Percentiles rank a stretch among this genome's conserved stretches.
These are phyloP conservation scores for Aspergillaceae sp. DNA, from an alignment of 2,329 filamentous ascomycete genomes.

Conservation along the genomic window DNA sequence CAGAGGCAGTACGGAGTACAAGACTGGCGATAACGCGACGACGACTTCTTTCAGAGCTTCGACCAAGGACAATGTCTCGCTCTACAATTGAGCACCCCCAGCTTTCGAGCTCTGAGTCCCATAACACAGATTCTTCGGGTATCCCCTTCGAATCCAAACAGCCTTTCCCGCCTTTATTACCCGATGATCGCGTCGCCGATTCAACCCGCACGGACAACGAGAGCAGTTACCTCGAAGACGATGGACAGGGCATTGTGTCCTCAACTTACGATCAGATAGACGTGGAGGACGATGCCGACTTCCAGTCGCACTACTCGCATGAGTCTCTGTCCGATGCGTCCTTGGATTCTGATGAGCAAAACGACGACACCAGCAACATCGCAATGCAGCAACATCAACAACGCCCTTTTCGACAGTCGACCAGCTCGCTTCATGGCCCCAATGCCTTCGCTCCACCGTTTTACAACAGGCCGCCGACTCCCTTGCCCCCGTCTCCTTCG, in stretches of 20 bases:
- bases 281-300: slow-evolving; percentile 35
- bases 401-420: slow-evolving; percentile 33
- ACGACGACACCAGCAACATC: slow-evolving; percentile 22
- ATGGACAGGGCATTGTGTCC: slow-evolving; percentile 21
- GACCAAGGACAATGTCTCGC: background rate
- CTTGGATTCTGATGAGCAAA: slow-evolving; percentile 25
- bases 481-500: slow-evolving; percentile 83
- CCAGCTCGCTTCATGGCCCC: slow-evolving; percentile 33
- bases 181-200: slow-evolving; percentile 10
- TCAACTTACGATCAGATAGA: slow-evolving; percentile 21
- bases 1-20: slow-evolving; percentile 4
- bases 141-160: slow-evolving; percentile 14
- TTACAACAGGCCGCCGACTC: slow-evolving; percentile 94
- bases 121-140: background rate
- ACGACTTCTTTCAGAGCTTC: background rate
- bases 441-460: slow-evolving; percentile 69
- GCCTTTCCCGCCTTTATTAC: slow-evolving; percentile 24
- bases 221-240: slow-evolving; percentile 15
- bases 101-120: background rate
- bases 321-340: slow-evolving; percentile 29
- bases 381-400: slow-evolving; percentile 12
- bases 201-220: slow-evolving; percentile 7
- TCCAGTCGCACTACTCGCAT: slow-evolving; percentile 39
- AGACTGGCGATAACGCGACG: background rate
- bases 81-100: background rate